Evolutionary conservation across 208 protist species (phyloP), one percentile per base, ranked within the genome.

Genomic region (Trypanosoma melophagium): DNA sequence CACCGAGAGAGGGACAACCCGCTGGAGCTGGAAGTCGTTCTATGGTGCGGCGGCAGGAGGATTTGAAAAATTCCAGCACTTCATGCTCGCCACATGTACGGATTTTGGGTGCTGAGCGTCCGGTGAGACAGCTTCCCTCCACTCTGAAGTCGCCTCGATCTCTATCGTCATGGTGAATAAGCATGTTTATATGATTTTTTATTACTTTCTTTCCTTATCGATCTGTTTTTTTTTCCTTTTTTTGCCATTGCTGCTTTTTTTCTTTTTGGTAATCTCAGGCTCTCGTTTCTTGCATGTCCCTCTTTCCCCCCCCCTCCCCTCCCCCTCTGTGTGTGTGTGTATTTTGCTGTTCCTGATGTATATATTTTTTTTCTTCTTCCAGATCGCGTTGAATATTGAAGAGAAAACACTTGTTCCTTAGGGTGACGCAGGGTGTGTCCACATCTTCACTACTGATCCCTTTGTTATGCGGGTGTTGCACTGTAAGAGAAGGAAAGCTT

Each of bases 211-310:
- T 22, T 9, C 44, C 24, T 8, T 49, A 44, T 55, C 38, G 54
- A 24, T 35, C 28, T 35, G 28, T 71, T 42, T 40, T 21, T 50
- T n/a, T 49, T 35, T 28, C 47, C 65, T 64, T 28, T 14, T 60
- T 10, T 53, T 60, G n/a, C 17, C 44, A 22, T 71, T 59, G 16
- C 52, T 54, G 55, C 63, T 70, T 42, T 54, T 53, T 63, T 57
- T 50, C 9, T 21, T 51, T 17, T 25, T 52, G 35, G 1, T 19
- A 13, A 13, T 1, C 51, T 40, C 19, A 35, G 5, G 28, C 1
- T 35, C 28, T 35, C 28, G 28, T 35, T 35, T 35, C 5, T 35
- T 35, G 28, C 5, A 1, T 35, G 3, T 35, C 28, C 28, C 28
- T 35, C 28, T 35, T 49, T 55, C 12, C 3, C 17, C 3, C 10